Evolutionary conservation across 306 rosid species (phyloP).

Genomic region (Cicer cuneatum): DNA sequence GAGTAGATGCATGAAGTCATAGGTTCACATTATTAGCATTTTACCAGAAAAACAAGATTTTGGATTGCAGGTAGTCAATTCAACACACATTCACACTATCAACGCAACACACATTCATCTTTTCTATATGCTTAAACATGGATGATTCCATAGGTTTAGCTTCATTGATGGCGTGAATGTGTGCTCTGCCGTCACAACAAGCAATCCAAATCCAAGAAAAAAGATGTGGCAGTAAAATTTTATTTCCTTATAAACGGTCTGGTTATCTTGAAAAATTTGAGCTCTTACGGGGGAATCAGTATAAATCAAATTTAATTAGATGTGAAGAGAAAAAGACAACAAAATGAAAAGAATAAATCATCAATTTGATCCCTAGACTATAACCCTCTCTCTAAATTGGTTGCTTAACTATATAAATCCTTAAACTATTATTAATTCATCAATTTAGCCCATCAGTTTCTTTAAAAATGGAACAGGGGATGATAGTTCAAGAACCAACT

Average conservation of each 20-base stretch:
- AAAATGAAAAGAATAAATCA: too few species aligned
- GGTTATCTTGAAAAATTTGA: background rate
- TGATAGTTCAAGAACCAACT: too few species aligned
- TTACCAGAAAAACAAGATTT: background rate
- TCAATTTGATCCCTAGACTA: too few species aligned
- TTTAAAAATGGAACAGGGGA: too few species aligned
- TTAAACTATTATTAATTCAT: too few species aligned
- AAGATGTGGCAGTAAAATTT: background rate
- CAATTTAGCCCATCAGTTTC: too few species aligned
- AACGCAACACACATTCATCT: background rate
- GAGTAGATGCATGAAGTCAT: background rate
- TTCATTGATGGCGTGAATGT: background rate
- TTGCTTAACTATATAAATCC: too few species aligned
- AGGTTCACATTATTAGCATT: background rate
- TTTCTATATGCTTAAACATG: background rate
- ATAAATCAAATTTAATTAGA: background rate
- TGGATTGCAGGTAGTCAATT: background rate
- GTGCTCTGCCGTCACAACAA: background rate
- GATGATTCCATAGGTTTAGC: background rate
- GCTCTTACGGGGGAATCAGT: background rate
- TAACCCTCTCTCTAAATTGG: too few species aligned
- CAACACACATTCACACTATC: background rate
- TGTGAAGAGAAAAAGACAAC: constrained; percentile 1
- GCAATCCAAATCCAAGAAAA: background rate
- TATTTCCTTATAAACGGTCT: background rate